Evolutionary conservation across 192 early-diverging fungal species (phyloP).

Genomic region (Coemansia sp.): DNA sequence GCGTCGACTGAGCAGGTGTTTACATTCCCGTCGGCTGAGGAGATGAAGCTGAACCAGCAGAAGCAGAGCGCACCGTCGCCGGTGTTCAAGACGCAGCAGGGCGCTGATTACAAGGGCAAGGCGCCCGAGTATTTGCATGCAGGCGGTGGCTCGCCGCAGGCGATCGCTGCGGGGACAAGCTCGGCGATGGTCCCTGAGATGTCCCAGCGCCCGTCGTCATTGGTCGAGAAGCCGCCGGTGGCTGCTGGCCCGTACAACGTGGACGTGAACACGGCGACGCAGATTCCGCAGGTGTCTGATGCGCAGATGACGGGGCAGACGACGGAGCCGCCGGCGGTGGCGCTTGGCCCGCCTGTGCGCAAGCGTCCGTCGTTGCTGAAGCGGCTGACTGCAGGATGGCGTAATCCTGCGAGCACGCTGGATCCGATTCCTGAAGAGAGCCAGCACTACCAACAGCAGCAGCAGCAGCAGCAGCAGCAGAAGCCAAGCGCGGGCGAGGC

Average conservation of each 20-base stretch:
- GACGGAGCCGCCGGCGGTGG: not conserved
- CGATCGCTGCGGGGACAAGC: not conserved
- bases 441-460: not conserved
- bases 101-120: slow-evolving; percentile 2
- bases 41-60: not conserved
- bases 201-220: slow-evolving; percentile 13
- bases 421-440: slow-evolving; percentile 30
- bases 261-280: slow-evolving; percentile 17
- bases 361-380: slow-evolving; percentile 45
- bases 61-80: slow-evolving; percentile 21
- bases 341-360: slow-evolving; percentile 2
- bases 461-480: not conserved
- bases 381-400: slow-evolving; percentile 48
- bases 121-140: not conserved
- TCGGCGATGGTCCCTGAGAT: slow-evolving; percentile 14
- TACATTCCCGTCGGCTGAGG: slow-evolving; percentile 27
- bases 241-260: slow-evolving; percentile 8
- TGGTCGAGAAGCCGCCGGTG: not conserved
- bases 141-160: too few species aligned
- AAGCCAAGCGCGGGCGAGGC: not conserved
- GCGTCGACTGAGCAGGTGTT: slow-evolving; percentile 24
- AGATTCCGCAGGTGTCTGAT: not conserved
- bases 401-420: slow-evolving; percentile 18
- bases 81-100: slow-evolving; percentile 6
- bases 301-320: not conserved